Conservation (phyloP, 768 basidiomycete species). For the Paxillus rubicundulus region DNA sequence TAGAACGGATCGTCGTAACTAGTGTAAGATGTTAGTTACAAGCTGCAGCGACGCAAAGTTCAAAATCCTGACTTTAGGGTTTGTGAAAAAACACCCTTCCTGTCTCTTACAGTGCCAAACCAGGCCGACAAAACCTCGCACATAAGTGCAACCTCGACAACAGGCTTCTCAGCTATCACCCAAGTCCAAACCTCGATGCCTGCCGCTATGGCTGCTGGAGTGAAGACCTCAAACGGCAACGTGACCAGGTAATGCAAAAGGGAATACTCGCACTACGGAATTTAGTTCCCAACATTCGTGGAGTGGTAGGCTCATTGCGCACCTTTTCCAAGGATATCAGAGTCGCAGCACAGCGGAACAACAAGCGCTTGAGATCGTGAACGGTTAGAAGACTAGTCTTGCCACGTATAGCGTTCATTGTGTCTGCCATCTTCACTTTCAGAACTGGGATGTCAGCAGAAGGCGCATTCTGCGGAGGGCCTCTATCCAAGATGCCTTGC, state of each 20-base stretch:
- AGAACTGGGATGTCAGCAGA: slow-evolving; percentile 62
- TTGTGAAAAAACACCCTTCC: slow-evolving; percentile 81
- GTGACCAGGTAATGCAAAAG: slow-evolving; percentile 84
- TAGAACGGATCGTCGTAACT: slow-evolving; percentile 90
- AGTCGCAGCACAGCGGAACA: slow-evolving; percentile 84
- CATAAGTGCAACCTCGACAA: slow-evolving; percentile 80
- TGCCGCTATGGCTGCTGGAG: slow-evolving; percentile 78
- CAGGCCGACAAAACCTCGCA: slow-evolving; percentile 85
- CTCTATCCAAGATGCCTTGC: slow-evolving; percentile 56
- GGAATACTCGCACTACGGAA: slow-evolving; percentile 72
- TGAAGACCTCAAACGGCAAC: slow-evolving; percentile 87
- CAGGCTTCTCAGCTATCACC: slow-evolving; percentile 84
- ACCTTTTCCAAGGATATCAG: slow-evolving; percentile 71
- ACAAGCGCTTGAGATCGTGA: slow-evolving; percentile 77
- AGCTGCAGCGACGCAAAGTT: not conserved
- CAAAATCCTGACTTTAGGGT: slow-evolving; percentile 64
- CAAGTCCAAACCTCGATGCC: slow-evolving; percentile 97
- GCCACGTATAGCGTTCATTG: slow-evolving; percentile 62
- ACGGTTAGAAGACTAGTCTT: slow-evolving; percentile 75
- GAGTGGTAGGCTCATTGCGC: slow-evolving; percentile 1
- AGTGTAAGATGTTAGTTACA: slow-evolving; percentile 9
- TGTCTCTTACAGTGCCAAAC: slow-evolving; percentile 73
- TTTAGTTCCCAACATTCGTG: not conserved
- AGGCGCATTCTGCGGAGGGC: slow-evolving; percentile 59
- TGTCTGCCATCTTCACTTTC: slow-evolving; percentile 62